A percentile compares a stretch with the other conserved stretches of the same genome.
phyloP scores from a whole-genome alignment of 140 eudicot species.

The Oenanthe javanica region DNA sequence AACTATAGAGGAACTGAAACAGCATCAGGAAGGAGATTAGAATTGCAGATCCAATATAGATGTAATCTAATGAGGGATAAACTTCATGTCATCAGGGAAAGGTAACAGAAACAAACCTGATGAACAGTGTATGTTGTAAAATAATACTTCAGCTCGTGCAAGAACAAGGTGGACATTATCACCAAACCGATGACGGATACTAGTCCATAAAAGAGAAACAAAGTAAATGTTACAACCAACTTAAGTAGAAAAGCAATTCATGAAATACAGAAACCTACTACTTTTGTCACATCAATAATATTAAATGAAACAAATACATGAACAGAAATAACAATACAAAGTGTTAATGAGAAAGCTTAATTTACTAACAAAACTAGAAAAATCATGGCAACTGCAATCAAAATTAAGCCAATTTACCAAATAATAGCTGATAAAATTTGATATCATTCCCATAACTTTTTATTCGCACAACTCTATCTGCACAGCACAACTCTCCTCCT shows the following conservation, averaged over 20 bases:
- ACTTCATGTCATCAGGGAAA: not conserved
- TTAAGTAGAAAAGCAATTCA: not conserved
- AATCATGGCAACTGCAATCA: not conserved
- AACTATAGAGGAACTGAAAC: not conserved
- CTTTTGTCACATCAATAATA: not conserved
- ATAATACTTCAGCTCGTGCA: conserved; percentile 86
- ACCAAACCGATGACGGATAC: conserved; percentile 85
- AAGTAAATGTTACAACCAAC: conserved; percentile 16
- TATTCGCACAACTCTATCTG: not conserved
- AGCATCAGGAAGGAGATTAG: not conserved
- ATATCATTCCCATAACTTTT: not conserved
- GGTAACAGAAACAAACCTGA: conserved; percentile 35
- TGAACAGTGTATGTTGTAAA: conserved; percentile 78
- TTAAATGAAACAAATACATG: not conserved
- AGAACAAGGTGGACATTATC: conserved; percentile 82
- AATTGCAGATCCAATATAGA: not conserved
- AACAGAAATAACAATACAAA: not conserved
- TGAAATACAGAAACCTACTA: not conserved
- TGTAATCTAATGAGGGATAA: not conserved
- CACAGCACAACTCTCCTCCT: not conserved
- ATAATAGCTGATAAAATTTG: not conserved
- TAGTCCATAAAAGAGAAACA: conserved; percentile 17
- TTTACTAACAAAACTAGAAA: not conserved
- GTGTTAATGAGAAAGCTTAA: not conserved
- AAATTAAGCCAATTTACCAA: not conserved